Percentiles rank a stretch among this genome's conserved stretches.
Conservation (phyloP, 108 stramenopile genomes). For the Mayamaea pseudoterrestris region DNA sequence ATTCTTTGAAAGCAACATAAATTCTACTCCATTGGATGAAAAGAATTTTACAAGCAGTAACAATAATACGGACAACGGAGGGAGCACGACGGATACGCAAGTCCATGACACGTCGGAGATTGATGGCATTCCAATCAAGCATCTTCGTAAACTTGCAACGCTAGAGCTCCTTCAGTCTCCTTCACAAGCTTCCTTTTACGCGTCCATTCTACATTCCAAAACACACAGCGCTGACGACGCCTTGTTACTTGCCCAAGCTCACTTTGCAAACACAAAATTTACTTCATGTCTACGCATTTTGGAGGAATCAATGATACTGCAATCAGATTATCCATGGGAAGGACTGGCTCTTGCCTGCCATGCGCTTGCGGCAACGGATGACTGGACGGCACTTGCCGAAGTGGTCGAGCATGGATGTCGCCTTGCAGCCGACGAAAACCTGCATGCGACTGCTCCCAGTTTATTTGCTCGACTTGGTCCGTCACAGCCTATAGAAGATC, state of each 20-base stretch:
- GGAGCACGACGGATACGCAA: too few relatives aligned
- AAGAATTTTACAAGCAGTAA: too few relatives aligned
- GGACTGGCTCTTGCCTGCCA: conserved; percentile 29
- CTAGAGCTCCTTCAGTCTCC: conserved; percentile 11
- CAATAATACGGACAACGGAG: neutral
- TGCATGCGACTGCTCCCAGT: neutral
- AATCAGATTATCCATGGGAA: conserved; percentile 10
- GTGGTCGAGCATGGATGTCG: conserved; percentile 26
- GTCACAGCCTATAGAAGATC: conserved; percentile 16
- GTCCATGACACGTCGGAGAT: neutral
- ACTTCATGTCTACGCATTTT: conserved; percentile 16
- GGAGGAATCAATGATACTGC: conserved; percentile 13
- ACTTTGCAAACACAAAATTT: neutral
- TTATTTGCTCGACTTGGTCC: neutral
- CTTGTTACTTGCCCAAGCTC: conserved; percentile 16
- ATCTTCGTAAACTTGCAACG: neutral
- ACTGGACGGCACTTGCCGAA: conserved; percentile 23
- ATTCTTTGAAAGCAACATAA: too few relatives aligned
- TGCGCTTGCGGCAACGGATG: conserved; percentile 19
- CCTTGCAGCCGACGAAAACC: conserved; percentile 2
- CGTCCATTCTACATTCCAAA: conserved; percentile 38
- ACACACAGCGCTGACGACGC: conserved; percentile 41
- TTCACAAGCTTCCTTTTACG: conserved; percentile 52
- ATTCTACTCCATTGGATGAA: too few relatives aligned
- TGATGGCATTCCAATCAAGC: neutral